Evolutionary conservation across 176 grass and related monocot species (phyloP), one percentile per base, ranked within the genome.

Genomic region (Musa beccarii): DNA sequence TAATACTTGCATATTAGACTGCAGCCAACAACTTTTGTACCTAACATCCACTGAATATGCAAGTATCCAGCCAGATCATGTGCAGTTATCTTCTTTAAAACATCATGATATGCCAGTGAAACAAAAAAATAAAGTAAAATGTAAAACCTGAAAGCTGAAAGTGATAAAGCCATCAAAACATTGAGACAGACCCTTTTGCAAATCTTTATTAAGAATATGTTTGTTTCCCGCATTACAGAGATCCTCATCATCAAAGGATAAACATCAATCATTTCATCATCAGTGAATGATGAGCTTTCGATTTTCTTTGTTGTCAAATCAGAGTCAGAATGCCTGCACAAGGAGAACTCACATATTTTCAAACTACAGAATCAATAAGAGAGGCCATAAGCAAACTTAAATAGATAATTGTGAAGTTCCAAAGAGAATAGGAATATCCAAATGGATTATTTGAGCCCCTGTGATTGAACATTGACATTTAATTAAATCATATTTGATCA

Each of bases 201-300:
- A 71, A 96, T 96, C 70, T 84, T 96, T 63, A 96, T 84, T 49
- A 85, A 76, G 81, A 96, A 83, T 63, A 88, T 86, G 68, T 76
- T 92, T 79, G 89, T 89, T 88, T 96, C 89, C 26, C 80, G 74
- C 57, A 69, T 55, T 17, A 96, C 89, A 67, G 93, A 92, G 59
- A 96, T 89, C 81, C 93, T 89, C 52, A 96, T 83, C 69, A 86
- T 86, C 71, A 96, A 88, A 70, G 93, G 85, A 83, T 96, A 96
- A 78, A 81, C 87, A 88, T 89, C 89, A 71, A 77, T 76, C 71
- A 0, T 81, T 71, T 73, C 84, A 72, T 65, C 84, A 55, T 84
- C 79, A 25, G 75, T 52, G 53, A 71, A 65, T 24, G 70, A 68
- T 23, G 23, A 11, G 21, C 56, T 80, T 72, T 79, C 87, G 5